Base-by-base conservation (phyloP, 2,329 filamentous ascomycete species). In the Aspergillus viridinutans region DNA sequence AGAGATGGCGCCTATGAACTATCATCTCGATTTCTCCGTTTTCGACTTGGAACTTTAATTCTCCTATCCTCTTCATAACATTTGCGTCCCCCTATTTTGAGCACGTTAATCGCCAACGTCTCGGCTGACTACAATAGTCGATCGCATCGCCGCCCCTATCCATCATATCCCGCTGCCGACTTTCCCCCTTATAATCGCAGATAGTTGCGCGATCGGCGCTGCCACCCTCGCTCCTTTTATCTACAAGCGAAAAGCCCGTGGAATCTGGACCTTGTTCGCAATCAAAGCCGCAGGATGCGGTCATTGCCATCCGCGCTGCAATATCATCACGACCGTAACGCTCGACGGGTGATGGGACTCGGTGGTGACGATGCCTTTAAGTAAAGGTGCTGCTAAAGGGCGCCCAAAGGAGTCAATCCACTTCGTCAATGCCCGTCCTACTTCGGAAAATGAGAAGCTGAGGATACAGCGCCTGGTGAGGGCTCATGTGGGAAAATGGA, bases 401-500 rank as follows among this genome's bases (percentile, higher is more conserved):
- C 62, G 57, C 47, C 64, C 61, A 58, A 63, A 57, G 23, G 68
- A 69, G 35, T 57, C 60, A 42, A 71, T 72, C 42, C 67, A 71
- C 54, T 72, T 72, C 26, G 66, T 72, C 58, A 72, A 72, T 55
- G 70, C 70, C 45, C 61, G 69, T 47, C 70, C 70, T 4, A 43
- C 68, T 17, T 66, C 69, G 2, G 69, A 72, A 23, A 59, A 53
- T 0, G 70, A 72, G 49, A 64, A 64, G 43, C 25, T 65, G 20
- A 63, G 59, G 43, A 67, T 68, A 3, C 67, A 70, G 49, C 67
- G 65, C 14, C 42, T 68, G 48, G 70, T 72, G n/a, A 67, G 69
- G 49, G 69, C 69, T 7, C 70, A 72, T 54, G 70, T 72, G 12
- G 70, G 70, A n/a, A 63, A 66, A 60, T 72, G 69, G 70, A 72